Evolutionary conservation across 2,329 filamentous ascomycete species (phyloP), one percentile per base, ranked within the genome.

Genomic region (Fusarium sp.): DNA sequence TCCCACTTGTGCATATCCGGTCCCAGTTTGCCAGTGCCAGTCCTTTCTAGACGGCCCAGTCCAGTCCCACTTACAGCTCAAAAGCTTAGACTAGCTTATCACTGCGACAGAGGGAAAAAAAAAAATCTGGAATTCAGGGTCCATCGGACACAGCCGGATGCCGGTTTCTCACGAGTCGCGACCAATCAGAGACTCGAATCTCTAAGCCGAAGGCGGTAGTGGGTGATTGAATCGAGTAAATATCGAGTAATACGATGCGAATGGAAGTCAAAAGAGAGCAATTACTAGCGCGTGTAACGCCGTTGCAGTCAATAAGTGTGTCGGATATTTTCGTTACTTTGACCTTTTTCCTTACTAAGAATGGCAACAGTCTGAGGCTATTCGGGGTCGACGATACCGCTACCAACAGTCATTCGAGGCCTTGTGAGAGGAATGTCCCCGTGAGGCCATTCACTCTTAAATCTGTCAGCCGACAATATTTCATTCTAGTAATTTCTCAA

Each of bases 161-260:
- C 74, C 73, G 72, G 64, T 23, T 53, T 53, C 23, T 53, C 4
- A 53, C 45, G 25, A 37, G 13, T 53, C 23, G 49, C 23, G 34
- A 27, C 74, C 74, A 76, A 76, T 76, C 73, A 75, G 43, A 56
- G 20, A 14, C 48, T 43, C 25, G 53, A 28, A 21, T 41, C 57
- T 56, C 55, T 51, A 42, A 14, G 49, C 72, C 59, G 64, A 59
- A 53, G 65, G 66, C 46, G 37, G 69, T 48, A 59, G 54, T 72
- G 41, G 66, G 75, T 77, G 77, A 82, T 83, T 82, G 71, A 63
- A 83, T 83, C 81, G 82, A 83, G 81, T 83, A 83, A 83, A 72
- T 49, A 80, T 82, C 79, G 80, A 80, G 80, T 82, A 82, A 82
- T 76, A 45, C 45, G 40, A 48, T 71, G 45, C 9, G 16, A 43